These are phyloP conservation scores for Pilasporangium apinafurcum DNA, from an alignment of 352 stramenopile genomes.

Conservation along the genomic window DNA sequence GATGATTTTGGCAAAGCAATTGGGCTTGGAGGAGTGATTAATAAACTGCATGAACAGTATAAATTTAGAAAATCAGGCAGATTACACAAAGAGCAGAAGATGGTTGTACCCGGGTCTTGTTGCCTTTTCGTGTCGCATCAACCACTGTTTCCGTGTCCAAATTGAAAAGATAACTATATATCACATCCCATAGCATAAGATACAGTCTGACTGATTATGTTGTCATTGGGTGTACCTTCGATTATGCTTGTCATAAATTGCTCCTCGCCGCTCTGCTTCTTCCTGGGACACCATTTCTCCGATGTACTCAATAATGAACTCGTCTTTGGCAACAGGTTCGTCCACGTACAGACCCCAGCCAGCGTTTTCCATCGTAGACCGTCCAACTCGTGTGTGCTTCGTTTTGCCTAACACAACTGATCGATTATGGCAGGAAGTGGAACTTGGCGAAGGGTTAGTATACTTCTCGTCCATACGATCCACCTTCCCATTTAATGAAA, in stretches of 20 bases:
- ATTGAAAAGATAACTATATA: constrained; percentile 91
- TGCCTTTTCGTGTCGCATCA: constrained; percentile 92
- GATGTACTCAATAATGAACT: constrained; percentile 95
- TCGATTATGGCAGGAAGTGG: constrained; percentile 61
- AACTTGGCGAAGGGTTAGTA: neutral
- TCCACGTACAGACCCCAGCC: constrained; percentile 92
- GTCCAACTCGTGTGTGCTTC: constrained; percentile 70
- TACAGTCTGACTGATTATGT: neutral
- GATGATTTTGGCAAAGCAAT: constrained; percentile 87
- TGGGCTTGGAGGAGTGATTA: constrained; percentile 83
- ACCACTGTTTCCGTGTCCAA: constrained; percentile 89
- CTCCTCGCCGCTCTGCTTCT: constrained; percentile 85
- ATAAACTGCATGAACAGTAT: constrained; percentile 57
- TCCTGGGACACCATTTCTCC: constrained; percentile 91
- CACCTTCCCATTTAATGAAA: neutral
- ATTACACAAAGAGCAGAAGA: neutral
- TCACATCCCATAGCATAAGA: constrained; percentile 1
- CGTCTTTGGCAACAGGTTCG: constrained; percentile 82
- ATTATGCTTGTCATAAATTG: constrained; percentile 87
- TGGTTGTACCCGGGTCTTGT: constrained; percentile 84
- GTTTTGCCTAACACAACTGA: constrained; percentile 39
- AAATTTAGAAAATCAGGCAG: neutral
- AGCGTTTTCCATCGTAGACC: constrained; percentile 70
- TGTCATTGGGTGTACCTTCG: constrained; percentile 44
- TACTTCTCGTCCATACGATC: neutral